Evolutionary conservation across 441 rosid species (phyloP).

Genomic region (Geranium incanum): DNA sequence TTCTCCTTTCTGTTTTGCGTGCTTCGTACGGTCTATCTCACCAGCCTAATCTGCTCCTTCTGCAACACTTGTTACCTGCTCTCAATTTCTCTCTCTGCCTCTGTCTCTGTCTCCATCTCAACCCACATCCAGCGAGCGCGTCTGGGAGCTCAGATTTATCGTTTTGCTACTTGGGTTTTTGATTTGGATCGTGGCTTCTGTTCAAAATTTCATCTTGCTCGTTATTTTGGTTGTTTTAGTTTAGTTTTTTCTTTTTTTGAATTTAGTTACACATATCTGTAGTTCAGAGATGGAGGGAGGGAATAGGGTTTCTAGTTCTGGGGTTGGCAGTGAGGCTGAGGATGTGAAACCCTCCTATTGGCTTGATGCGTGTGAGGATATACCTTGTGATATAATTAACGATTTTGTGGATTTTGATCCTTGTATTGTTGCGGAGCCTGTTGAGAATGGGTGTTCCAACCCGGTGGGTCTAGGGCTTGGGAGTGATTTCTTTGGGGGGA

Average conservation of each 20-base stretch:
- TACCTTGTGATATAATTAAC: slow-evolving; percentile 56
- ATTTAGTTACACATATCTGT: not conserved
- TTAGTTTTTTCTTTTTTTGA: not conserved
- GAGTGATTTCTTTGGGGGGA: slow-evolving; percentile 85
- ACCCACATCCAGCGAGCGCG: slow-evolving; percentile 3
- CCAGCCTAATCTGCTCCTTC: slow-evolving; percentile 35
- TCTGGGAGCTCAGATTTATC: slow-evolving; percentile 1
- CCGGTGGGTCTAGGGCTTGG: slow-evolving; percentile 27
- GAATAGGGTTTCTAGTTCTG: slow-evolving; percentile 38
- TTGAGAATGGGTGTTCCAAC: slow-evolving; percentile 33
- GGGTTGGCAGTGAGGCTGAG: slow-evolving; percentile 26
- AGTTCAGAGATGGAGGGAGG: slow-evolving; percentile 43
- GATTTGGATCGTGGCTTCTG: not conserved
- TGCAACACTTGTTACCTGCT: slow-evolving; percentile 6
- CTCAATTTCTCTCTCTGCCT: slow-evolving; percentile 12
- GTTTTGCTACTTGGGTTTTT: not conserved
- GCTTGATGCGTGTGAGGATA: slow-evolving; percentile 86
- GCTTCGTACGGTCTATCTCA: slow-evolving; percentile 85
- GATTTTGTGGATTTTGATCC: slow-evolving; percentile 66
- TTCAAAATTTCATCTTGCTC: slow-evolving; percentile 8
- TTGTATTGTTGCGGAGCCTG: slow-evolving; percentile 39
- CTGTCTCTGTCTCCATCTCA: slow-evolving; percentile 15
- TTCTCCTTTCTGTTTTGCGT: slow-evolving; percentile 37
- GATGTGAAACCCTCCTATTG: slow-evolving; percentile 59
- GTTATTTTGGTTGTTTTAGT: slow-evolving; percentile 4